Evolutionary conservation across 2,329 filamentous ascomycete genomes (phyloP), one percentile per base, ranked within the genome.

Genomic region (Cercospora janseana): DNA sequence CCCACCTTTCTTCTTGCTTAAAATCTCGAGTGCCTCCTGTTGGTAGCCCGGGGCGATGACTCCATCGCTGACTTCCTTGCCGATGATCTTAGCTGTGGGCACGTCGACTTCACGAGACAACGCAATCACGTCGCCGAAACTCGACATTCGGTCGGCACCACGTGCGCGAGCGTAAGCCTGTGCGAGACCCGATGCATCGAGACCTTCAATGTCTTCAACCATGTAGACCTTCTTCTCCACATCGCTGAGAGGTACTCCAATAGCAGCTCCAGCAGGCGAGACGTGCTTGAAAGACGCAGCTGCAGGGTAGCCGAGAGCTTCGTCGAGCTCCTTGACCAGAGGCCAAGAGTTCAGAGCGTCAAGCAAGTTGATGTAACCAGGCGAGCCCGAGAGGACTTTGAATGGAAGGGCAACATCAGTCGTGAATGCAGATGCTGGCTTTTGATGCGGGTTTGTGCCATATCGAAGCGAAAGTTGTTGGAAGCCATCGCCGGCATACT

Each of bases 241-340:
- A 31, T 87, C 82, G 58, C 77, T 88, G 58, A 98, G 80, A 16
- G 90, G 88, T 5, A 93, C 83, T 60, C 91, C 93, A 65, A 98
- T 93, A 60, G 93, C 92, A 52, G 92, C 93, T 66, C 93, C 93
- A 34, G 93, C 93, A 15, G 93, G 93, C 7, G 93, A 98, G 56
- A 97, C 93, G 70, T 98, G 93, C 82, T 96, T 98, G 84, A 98
- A 98, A 70, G 89, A 95, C 57, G 93, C 92, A 23, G 93, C 93
- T 46, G 93, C 93, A 26, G 93, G 88, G 70, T 86, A 85, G 61
- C 86, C 85, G 16, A 97, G 83, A 16, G 92, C 89, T 62, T 86
- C 77, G 78, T 90, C 94, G 64, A 98, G 81, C 76, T 98, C 93
- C 79, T 95, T 95, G 51, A 98, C 93, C 54, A 98, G 76, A 5